A percentile compares a stretch with the other conserved stretches of the same genome.
Evolutionary conservation across 164 flowering plant species (phyloP).

Genomic region (Berberis thunbergii): DNA sequence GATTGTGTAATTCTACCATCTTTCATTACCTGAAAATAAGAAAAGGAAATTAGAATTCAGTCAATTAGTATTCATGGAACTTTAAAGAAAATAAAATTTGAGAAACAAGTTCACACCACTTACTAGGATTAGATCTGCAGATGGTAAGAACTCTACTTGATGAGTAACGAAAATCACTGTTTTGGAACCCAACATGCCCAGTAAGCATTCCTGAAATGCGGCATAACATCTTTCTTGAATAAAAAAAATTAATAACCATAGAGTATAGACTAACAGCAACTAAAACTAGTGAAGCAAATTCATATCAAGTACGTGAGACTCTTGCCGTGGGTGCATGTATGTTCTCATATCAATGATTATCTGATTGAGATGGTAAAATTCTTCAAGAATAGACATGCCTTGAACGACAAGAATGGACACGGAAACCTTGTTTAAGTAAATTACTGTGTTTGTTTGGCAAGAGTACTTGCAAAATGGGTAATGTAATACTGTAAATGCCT

Average conservation of each 20-base stretch:
- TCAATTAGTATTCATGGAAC: not conserved
- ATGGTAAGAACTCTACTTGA: constrained; percentile 68
- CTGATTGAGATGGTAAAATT: too few species aligned
- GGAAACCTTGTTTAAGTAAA: too few species aligned
- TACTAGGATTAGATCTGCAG: constrained; percentile 65
- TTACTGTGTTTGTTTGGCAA: too few species aligned
- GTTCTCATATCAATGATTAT: too few species aligned
- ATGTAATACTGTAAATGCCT: too few species aligned
- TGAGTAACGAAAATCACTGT: constrained; percentile 69
- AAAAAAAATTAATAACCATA: too few species aligned
- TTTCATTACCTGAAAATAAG: not conserved
- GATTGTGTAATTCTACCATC: too few species aligned
- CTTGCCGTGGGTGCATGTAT: not conserved
- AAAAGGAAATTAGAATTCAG: not conserved
- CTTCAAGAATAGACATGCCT: too few species aligned
- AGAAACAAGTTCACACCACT: constrained; percentile 1
- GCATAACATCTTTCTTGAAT: too few species aligned
- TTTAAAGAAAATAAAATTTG: not conserved
- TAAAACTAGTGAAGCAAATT: not conserved
- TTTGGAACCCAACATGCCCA: constrained; percentile 46
- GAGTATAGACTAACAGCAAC: too few species aligned
- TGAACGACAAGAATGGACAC: too few species aligned
- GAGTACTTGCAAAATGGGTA: too few species aligned
- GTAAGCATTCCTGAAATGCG: constrained; percentile 48
- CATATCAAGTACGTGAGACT: not conserved